These are phyloP conservation scores for Coprinopsis cinerea DNA, from an alignment of 768 basidiomycete genomes.

Conservation along the genomic window DNA sequence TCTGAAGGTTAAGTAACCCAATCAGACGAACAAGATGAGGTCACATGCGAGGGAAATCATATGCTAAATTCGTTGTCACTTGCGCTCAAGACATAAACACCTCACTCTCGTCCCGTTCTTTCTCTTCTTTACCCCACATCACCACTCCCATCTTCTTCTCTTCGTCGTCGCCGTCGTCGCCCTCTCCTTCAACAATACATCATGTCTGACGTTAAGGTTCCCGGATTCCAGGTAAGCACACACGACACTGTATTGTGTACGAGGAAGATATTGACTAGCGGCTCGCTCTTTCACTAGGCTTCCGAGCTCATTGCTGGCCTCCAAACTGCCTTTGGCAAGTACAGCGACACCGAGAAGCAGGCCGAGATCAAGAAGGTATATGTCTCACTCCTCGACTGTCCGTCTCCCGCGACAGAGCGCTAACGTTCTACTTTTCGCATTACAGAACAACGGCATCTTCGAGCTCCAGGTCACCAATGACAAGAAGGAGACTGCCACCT, in stretches of 20 bases:
- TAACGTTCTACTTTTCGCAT: background rate
- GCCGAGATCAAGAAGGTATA: conserved; percentile 70
- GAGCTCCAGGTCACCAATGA: conserved; percentile 76
- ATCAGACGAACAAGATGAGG: too few relatives aligned
- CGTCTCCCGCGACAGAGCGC: too few relatives aligned
- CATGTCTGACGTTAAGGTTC: conserved; percentile 49
- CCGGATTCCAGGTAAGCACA: conserved; percentile 61
- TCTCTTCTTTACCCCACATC: too few relatives aligned
- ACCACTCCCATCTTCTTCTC: too few relatives aligned
- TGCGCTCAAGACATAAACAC: too few relatives aligned
- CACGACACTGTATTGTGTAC: background rate
- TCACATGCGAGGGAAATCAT: too few relatives aligned
- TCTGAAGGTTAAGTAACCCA: too few relatives aligned
- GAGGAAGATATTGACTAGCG: background rate
- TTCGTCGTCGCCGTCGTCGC: too few relatives aligned
- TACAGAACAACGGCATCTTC: conserved; percentile 82
- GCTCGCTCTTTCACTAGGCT: conserved; percentile 40
- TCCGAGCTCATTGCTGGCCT: conserved; percentile 61
- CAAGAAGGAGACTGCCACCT: conserved; percentile 62
- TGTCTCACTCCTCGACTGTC: background rate
- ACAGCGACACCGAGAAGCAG: conserved; percentile 57
- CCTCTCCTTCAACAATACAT: too few relatives aligned
- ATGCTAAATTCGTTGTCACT: too few relatives aligned
- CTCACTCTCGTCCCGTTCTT: too few relatives aligned
- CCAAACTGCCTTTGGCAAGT: conserved; percentile 42